Conservation (phyloP, 2,329 filamentous ascomycete species). For the Phoma herbarum region DNA sequence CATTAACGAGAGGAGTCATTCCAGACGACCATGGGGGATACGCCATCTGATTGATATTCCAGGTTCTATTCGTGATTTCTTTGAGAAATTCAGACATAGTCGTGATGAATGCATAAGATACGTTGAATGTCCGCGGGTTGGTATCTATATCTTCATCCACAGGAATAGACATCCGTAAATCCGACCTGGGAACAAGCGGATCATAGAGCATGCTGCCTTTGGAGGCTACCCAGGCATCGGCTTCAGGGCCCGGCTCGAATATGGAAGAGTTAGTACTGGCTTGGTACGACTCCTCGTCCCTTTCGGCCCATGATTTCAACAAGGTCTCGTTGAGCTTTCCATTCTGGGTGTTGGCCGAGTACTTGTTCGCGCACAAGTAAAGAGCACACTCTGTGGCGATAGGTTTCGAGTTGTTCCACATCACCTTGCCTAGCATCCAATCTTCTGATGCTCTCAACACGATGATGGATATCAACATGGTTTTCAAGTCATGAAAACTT, state of each 20-base stretch:
- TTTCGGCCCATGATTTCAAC: neutral
- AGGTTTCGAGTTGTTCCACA: constrained; percentile 10
- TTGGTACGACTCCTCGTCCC: neutral
- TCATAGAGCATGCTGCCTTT: neutral
- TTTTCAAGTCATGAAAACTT: constrained; percentile 7
- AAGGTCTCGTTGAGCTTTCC: neutral
- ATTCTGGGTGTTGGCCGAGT: neutral
- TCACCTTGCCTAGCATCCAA: constrained; percentile 1
- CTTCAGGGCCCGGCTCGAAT: too few relatives aligned
- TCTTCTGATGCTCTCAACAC: constrained; percentile 10
- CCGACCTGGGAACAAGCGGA: neutral
- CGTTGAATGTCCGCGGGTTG: neutral
- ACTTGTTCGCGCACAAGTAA: constrained; percentile 3
- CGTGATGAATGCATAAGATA: constrained; percentile 1
- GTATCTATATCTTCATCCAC: too few relatives aligned
- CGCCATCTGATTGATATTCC: neutral
- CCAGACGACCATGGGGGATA: neutral
- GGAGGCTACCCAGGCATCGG: neutral
- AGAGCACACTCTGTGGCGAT: constrained; percentile 16
- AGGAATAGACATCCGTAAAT: too few relatives aligned
- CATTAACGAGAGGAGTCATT: neutral
- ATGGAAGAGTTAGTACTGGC: too few relatives aligned
- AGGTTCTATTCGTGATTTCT: too few relatives aligned
- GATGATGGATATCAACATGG: constrained; percentile 3
- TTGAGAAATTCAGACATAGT: neutral